Evolutionary conservation across 2,329 filamentous ascomycete species (phyloP).

Genomic region (Waltergamsia citrina): DNA sequence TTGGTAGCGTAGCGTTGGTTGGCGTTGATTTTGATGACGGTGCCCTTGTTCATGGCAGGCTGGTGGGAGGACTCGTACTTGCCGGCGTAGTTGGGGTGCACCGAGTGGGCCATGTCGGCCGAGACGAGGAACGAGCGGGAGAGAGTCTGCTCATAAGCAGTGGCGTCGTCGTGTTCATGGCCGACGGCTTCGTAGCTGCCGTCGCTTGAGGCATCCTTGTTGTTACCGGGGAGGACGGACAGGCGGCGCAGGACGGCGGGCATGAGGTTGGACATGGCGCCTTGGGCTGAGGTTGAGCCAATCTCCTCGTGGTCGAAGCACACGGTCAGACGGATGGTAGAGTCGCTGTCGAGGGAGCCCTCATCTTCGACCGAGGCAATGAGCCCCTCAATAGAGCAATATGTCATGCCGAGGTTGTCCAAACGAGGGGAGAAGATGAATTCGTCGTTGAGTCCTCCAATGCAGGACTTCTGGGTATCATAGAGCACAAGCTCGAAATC

Average conservation of each 20-base stretch:
- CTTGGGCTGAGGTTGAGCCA: conserved; percentile 84
- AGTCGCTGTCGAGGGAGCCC: conserved; percentile 62
- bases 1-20: conserved; percentile 97
- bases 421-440: conserved; percentile 93
- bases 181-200: conserved; percentile 45
- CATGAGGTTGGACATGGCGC: conserved; percentile 85
- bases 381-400: conserved; percentile 78
- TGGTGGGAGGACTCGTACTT: conserved; percentile 91
- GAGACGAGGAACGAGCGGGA: conserved; percentile 88
- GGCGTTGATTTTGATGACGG: conserved; percentile 96
- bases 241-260: conserved; percentile 81
- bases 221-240: conserved; percentile 62
- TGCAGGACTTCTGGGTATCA: conserved; percentile 82
- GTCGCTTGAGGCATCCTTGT: conserved; percentile 57
- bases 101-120: conserved; percentile 94
- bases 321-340: conserved; percentile 79
- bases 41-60: conserved; percentile 92
- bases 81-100: conserved; percentile 86
- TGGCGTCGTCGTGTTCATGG: conserved; percentile 55
- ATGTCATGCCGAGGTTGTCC: conserved; percentile 95
- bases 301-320: conserved; percentile 99
- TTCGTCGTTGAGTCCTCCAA: conserved; percentile 87
- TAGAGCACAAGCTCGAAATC: conserved; percentile 98
- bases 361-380: conserved; percentile 64
- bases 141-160: conserved; percentile 88